Percentiles rank a stretch among this genome's conserved stretches.
Conservation (phyloP, 139 green algal species). For the Limnomonas spitsbergensis region DNA sequence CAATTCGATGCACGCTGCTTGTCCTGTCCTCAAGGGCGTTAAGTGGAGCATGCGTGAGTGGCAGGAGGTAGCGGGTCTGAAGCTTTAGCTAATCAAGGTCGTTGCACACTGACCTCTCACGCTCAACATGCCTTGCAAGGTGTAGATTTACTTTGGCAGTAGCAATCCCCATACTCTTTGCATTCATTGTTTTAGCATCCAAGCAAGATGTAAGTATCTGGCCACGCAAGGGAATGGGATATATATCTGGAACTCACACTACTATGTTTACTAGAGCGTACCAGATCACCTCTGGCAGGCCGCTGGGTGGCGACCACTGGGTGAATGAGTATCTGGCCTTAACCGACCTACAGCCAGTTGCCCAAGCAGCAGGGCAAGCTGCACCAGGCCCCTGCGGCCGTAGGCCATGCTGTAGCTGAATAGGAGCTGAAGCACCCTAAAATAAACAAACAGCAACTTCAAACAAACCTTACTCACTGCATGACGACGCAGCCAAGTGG, state of each 20-base stretch:
- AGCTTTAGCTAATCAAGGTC: too few species aligned
- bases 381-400: too few species aligned
- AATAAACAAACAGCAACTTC: too few species aligned
- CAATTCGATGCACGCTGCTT: conserved; percentile 58
- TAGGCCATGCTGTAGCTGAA: neutral
- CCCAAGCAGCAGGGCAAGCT: neutral
- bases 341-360: neutral
- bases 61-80: neutral
- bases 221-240: neutral
- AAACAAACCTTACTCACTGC: too few species aligned
- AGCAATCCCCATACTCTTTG: too few species aligned
- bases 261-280: too few species aligned
- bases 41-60: conserved; percentile 43
- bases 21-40: conserved; percentile 56
- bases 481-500: neutral
- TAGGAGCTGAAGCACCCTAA: too few species aligned
- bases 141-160: too few species aligned
- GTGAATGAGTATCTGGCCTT: neutral
- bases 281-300: too few species aligned
- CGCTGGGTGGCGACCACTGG: too few species aligned
- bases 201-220: conserved; percentile 3
- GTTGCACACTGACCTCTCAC: too few species aligned
- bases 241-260: neutral
- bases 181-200: neutral
- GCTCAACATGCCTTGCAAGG: too few species aligned